phyloP scores from a whole-genome alignment of 169 alveolate species.

The Hepatocystis sp. region DNA sequence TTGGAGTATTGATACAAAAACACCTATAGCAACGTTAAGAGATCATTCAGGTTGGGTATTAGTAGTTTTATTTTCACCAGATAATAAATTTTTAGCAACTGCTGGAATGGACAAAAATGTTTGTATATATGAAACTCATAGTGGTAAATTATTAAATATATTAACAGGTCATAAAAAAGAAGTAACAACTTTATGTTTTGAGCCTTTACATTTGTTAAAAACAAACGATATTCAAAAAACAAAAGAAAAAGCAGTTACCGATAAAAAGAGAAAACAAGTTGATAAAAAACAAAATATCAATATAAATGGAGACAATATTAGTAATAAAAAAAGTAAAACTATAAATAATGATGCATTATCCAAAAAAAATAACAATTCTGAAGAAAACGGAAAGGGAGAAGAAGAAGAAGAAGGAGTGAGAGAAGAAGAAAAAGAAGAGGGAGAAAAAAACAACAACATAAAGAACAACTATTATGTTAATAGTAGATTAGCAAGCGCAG shows the following conservation, averaged over 20 bases:
- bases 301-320: background rate
- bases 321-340: background rate
- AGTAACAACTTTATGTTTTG: conserved; percentile 90
- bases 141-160: conserved; percentile 70
- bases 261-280: background rate
- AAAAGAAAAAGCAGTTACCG: conserved; percentile 6
- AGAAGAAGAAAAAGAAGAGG: background rate
- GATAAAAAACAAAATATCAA: background rate
- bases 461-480: conserved; percentile 24
- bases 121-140: conserved; percentile 89
- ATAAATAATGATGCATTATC: background rate
- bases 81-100: conserved; percentile 91
- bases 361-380: background rate
- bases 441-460: background rate
- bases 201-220: conserved; percentile 90
- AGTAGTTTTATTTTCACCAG: conserved; percentile 95
- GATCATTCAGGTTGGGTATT: conserved; percentile 96
- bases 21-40: conserved; percentile 91
- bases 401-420: background rate
- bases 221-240: conserved; percentile 5
- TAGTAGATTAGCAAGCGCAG: conserved; percentile 70
- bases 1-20: conserved; percentile 96
- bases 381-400: background rate
- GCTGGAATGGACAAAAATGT: conserved; percentile 94
- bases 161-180: conserved; percentile 80